Percentiles rank a stretch among this genome's conserved stretches.
phyloP scores from a whole-genome alignment of 371 early-diverging fungal species.

The Rhizopus sp. region DNA sequence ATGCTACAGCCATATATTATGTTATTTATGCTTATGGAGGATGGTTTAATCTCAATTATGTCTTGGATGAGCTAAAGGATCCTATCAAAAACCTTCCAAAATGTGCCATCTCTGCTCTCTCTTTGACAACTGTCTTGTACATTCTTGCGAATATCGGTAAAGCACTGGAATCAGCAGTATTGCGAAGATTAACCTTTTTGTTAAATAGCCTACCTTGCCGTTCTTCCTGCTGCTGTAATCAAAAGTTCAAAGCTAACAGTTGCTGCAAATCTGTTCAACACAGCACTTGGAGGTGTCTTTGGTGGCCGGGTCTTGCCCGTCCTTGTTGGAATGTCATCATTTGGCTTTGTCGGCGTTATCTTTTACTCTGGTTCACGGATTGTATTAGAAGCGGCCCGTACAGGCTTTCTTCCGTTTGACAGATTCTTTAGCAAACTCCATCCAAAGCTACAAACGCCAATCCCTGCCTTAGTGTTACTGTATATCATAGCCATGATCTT shows the following conservation, averaged over 20 bases:
- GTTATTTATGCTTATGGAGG: slow-evolving; percentile 30
- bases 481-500: slow-evolving; percentile 25
- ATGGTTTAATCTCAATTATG: slow-evolving; percentile 33
- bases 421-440: slow-evolving; percentile 25
- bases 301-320: slow-evolving; percentile 26
- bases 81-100: slow-evolving; percentile 31
- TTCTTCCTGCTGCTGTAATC: slow-evolving; percentile 19
- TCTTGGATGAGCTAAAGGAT: slow-evolving; percentile 27
- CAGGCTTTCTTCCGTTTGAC: slow-evolving; percentile 26
- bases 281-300: slow-evolving; percentile 30
- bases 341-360: slow-evolving; percentile 27
- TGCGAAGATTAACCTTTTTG: too few relatives aligned
- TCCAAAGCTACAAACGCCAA: slow-evolving; percentile 26
- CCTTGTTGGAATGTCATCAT: slow-evolving; percentile 26
- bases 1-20: slow-evolving; percentile 29
- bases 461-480: slow-evolving; percentile 15
- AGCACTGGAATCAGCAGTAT: neutral
- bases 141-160: slow-evolving; percentile 24
- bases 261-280: slow-evolving; percentile 27
- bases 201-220: slow-evolving; percentile 22
- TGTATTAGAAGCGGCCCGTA: slow-evolving; percentile 25
- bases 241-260: slow-evolving; percentile 22
- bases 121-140: slow-evolving; percentile 20
- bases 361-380: slow-evolving; percentile 28
- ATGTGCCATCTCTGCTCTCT: slow-evolving; percentile 24